Base-by-base conservation (phyloP, 495 filamentous ascomycete species). In the Extremus antarcticus region DNA sequence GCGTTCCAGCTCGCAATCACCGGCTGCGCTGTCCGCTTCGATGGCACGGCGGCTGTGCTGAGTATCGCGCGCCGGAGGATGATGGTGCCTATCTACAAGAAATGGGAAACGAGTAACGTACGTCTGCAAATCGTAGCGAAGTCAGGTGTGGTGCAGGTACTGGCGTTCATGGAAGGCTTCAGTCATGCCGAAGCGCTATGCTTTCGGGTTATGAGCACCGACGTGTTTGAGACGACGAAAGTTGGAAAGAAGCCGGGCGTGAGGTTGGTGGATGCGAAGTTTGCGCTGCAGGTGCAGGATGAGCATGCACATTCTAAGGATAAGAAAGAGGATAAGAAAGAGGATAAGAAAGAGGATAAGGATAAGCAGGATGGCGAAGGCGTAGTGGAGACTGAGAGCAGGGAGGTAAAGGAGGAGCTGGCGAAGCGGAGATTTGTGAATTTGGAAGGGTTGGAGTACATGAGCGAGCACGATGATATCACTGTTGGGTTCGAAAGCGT, bases 31-130 rank as follows among this genome's bases (percentile, higher is more conserved):
- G 60, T 65, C 20, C 25, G 20, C 35, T 58, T 57, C 24, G 63
- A 58, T 50, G 75, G 82, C 35, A 68, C 84, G 43, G 88, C 85
- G 10, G 71, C 78, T 0, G 82, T 77, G 2, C 88, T 94, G 61
- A 78, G 83, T 55, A 92, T 94, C 53, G 82, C 88, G 1, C 86
- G 60, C 4, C 50, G 58, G 16, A 55, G 48, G 50, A 88, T 85
- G 78, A 84, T 92, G 21, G 86, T 91, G n/a, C 87, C 87, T 0
- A 87, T 91, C 48, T 82, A 90, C 69, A 94, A 94, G 71, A 89
- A 87, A 66, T 91, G 87, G 87, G 87, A 91, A 62, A 85, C 88
- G 1, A 78, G 72, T 11, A 70, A 73, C 29, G 84, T 86, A 13
- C 80, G 90, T 16, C 71, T 95, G 21, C 90, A 94, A 66, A 72